Percentiles rank a stretch among this genome's conserved stretches.
Evolutionary conservation across 2,329 filamentous ascomycete genomes (phyloP).

Genomic region (Trichoderma semiorbis): DNA sequence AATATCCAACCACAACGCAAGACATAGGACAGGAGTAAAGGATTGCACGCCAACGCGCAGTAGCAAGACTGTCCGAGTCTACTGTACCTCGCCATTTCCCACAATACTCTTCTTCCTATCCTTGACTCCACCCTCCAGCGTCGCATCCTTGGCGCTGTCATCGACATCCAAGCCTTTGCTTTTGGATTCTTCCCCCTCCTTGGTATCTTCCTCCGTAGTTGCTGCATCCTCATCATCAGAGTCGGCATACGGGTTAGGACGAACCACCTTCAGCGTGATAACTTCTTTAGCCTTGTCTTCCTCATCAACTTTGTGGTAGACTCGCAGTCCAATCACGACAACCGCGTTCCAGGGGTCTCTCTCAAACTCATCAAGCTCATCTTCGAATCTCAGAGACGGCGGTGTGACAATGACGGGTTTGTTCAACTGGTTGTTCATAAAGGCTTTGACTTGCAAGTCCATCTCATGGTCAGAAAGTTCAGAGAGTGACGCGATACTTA

Average conservation of each 20-base stretch:
- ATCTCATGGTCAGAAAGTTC: slow-evolving; percentile 41
- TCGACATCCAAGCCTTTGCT: slow-evolving; percentile 42
- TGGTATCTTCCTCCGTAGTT: slow-evolving; percentile 15
- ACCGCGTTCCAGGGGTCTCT: slow-evolving; percentile 62
- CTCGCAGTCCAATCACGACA: slow-evolving; percentile 57
- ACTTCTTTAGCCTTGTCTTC: slow-evolving; percentile 33
- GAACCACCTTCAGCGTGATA: slow-evolving; percentile 39
- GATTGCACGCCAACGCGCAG: neutral
- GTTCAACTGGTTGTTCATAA: slow-evolving; percentile 11
- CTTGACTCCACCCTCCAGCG: slow-evolving; percentile 32
- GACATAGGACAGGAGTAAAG: neutral
- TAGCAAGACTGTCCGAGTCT: neutral
- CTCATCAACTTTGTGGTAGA: slow-evolving; percentile 50
- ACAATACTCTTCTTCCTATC: slow-evolving; percentile 38
- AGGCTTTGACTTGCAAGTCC: slow-evolving; percentile 31
- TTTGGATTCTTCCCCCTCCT: slow-evolving; percentile 18
- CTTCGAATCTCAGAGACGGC: slow-evolving; percentile 23
- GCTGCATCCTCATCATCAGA: slow-evolving; percentile 24
- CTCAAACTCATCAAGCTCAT: slow-evolving; percentile 53
- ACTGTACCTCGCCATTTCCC: slow-evolving; percentile 21
- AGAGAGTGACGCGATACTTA: slow-evolving; percentile 34
- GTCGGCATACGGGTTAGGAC: slow-evolving; percentile 35
- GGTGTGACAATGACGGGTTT: neutral
- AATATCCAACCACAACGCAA: neutral
- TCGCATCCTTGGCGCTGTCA: slow-evolving; percentile 45